Conservation (phyloP, 1,284 basidiomycete genomes). For the Coniophora puteana region DNA sequence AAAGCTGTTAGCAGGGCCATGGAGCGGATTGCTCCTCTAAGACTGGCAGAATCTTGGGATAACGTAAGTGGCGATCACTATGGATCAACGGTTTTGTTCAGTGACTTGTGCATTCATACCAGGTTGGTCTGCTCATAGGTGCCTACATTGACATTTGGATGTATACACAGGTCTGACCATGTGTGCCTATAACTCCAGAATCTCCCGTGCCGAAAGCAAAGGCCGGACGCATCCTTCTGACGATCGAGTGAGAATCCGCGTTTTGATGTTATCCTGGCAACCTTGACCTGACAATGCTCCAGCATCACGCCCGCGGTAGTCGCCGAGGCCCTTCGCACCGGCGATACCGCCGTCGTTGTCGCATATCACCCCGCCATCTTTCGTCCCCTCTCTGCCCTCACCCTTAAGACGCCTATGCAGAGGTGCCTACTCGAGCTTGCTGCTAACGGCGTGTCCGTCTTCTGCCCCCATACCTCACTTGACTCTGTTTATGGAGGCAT, state of each 20-base stretch:
- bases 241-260: constrained; percentile 69
- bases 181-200: constrained; percentile 42
- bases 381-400: constrained; percentile 74
- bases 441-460: constrained; percentile 81
- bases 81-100: neutral
- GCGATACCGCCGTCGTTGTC: constrained; percentile 68
- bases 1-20: constrained; percentile 58
- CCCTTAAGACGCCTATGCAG: constrained; percentile 78
- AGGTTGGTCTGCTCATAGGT: constrained; percentile 87
- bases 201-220: constrained; percentile 59
- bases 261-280: constrained; percentile 4
- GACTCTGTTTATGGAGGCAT: constrained; percentile 83
- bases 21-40: constrained; percentile 82
- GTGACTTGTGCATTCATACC: constrained; percentile 9
- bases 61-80: constrained; percentile 56
- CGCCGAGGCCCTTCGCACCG: constrained; percentile 66
- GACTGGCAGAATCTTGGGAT: constrained; percentile 86
- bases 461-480: constrained; percentile 84
- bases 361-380: constrained; percentile 94
- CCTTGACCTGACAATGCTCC: constrained; percentile 13
- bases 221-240: constrained; percentile 70
- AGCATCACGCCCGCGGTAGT: constrained; percentile 80
- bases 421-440: constrained; percentile 75
- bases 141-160: constrained; percentile 9
- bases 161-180: constrained; percentile 4